phyloP scores from a whole-genome alignment of 1,284 basidiomycete species.

The Golubevia sp. region DNA sequence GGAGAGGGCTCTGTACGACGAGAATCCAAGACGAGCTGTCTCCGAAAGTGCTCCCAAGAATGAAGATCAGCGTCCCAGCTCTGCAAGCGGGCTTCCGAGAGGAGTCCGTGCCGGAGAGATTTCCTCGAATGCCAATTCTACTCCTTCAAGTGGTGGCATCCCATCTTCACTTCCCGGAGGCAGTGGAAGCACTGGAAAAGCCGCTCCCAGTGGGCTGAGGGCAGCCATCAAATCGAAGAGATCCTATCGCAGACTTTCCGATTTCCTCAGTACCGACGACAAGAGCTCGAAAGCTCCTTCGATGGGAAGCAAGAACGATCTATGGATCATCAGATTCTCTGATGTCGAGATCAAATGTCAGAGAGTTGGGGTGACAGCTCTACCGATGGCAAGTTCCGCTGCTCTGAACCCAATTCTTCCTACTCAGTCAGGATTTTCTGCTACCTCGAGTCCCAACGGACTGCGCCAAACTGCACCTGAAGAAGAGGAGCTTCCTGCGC shows the following conservation, averaged over 20 bases:
- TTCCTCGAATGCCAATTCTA: too few species aligned
- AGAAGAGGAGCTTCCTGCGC: neutral
- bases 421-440: too few species aligned
- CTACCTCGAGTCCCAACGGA: too few species aligned
- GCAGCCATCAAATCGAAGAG: slow-evolving; percentile 41
- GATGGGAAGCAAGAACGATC: slow-evolving; percentile 69
- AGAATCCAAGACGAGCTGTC: slow-evolving; percentile 37
- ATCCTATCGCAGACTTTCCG: slow-evolving; percentile 40
- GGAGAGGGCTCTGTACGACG: slow-evolving; percentile 70
- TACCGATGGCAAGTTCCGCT: slow-evolving; percentile 73
- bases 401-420: slow-evolving; percentile 61
- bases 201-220: slow-evolving; percentile 11
- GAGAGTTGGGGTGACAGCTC: slow-evolving; percentile 81
- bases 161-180: too few species aligned
- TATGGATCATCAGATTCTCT: slow-evolving; percentile 93
- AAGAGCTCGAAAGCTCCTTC: slow-evolving; percentile 36
- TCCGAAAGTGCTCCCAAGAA: slow-evolving; percentile 24
- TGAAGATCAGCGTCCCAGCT: neutral
- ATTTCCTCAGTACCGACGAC: slow-evolving; percentile 10
- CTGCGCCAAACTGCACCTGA: too few species aligned
- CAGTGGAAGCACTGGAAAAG: too few species aligned
- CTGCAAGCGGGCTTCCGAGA: too few species aligned
- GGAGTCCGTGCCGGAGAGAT: too few species aligned
- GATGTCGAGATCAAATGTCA: slow-evolving; percentile 93
- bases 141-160: too few species aligned